These are phyloP conservation scores for Trichoderma polysporum DNA, from an alignment of 2,329 filamentous ascomycete genomes.

Conservation along the genomic window DNA sequence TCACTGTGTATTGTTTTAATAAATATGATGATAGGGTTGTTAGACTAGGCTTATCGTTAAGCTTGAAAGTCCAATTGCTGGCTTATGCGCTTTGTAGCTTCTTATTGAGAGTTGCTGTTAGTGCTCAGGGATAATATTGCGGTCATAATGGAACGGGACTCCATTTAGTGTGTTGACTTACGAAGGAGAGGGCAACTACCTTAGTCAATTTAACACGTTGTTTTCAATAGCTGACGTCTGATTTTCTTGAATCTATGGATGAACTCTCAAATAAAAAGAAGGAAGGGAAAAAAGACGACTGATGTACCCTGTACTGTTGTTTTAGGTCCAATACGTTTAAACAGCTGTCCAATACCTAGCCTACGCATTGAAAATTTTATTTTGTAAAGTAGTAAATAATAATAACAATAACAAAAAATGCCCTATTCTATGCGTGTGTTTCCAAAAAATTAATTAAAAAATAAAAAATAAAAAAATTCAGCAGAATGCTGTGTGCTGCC, in stretches of 20 bases:
- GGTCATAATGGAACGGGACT: too few relatives aligned
- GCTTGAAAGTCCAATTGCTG: too few relatives aligned
- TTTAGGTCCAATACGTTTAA: neutral
- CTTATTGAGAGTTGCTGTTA: too few relatives aligned
- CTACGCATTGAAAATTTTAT: neutral
- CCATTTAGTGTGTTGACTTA: too few relatives aligned
- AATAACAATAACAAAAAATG: neutral
- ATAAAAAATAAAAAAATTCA: neutral
- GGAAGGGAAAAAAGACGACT: too few relatives aligned
- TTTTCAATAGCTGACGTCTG: too few relatives aligned
- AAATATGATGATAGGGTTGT: neutral
- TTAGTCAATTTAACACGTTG: too few relatives aligned
- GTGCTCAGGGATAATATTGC: too few relatives aligned
- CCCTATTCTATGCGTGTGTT: conserved; percentile 1
- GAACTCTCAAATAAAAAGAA: too few relatives aligned
- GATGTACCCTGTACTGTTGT: neutral
- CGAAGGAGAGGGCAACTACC: too few relatives aligned
- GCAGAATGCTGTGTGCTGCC: neutral
- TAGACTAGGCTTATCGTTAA: neutral
- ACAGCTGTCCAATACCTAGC: neutral
- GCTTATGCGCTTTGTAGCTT: too few relatives aligned
- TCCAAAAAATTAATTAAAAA: neutral
- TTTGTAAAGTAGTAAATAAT: neutral
- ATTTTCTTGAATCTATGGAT: too few relatives aligned
- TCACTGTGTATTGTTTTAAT: neutral